Base-by-base conservation (phyloP, 108 stramenopile species). In the Cyclotella baltica region DNA sequence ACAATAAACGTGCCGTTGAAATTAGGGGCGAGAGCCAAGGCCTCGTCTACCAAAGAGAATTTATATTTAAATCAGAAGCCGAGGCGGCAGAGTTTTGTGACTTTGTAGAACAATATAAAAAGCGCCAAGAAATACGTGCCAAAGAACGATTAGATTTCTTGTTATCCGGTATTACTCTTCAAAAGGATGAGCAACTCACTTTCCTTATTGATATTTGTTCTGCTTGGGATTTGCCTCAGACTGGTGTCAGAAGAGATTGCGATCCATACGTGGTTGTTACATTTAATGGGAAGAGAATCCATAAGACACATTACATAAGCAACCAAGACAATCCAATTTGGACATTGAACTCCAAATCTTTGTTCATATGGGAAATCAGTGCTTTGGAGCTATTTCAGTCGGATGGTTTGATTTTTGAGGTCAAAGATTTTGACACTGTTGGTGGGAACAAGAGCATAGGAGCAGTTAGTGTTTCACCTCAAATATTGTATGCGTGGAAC, bases 131-230 rank as follows among this genome's bases (percentile, higher is more conserved):
- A 30, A 52, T 67, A 11, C 83, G 89, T 15, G 40, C 65, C 23
- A 72, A 85, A 47, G 55, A 35, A 11, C 79, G 81, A 16, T 38
- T 93, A 33, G 36, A 83, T 51, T 63, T 51, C 1, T 70, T 83
- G 4, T 56, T 90, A 37, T 74, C 73, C 27, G 89, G 84, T 0
- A 87, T 89, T 43, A 66, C 75, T 15, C 29, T 90, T 20, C 65
- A 75, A 29, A 68, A 82, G 25, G 77, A 68, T 58, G 90, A 90
- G 52, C 23, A 72, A 63, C 31, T 84, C 27, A 63, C 67, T 30
- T 67, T 93, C 11, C 55, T 95, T 36, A 48, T 92, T 28, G 94
- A 95, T 65, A 89, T 95, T 74, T 89, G 91, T n/a, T 86, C 87
- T 25, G 90, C 80, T 2, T 73, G 62, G 66, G 78, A 92, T 56